Percentiles rank a stretch among this genome's conserved stretches.
Conservation (phyloP, 257 asterid species). For the Forsythia viridissima region DNA sequence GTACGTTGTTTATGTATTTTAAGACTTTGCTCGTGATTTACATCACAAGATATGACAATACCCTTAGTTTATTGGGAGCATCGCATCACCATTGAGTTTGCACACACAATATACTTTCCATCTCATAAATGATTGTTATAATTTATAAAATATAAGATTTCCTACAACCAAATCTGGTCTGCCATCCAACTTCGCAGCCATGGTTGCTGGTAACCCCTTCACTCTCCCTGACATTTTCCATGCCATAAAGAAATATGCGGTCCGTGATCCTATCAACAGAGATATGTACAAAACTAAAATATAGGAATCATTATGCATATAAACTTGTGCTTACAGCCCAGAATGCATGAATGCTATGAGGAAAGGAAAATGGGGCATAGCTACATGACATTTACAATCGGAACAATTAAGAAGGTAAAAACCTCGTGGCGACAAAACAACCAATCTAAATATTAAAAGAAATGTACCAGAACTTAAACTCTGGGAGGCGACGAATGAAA, state of each 20-base stretch:
- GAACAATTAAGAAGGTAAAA: neutral
- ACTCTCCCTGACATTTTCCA: neutral
- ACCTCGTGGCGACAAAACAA: neutral
- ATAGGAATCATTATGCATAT: neutral
- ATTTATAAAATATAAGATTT: neutral
- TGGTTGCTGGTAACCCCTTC: neutral
- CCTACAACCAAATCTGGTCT: neutral
- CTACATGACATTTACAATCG: neutral
- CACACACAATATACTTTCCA: neutral
- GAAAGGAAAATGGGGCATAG: neutral
- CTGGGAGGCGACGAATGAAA: slow-evolving; percentile 10
- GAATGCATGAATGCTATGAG: neutral
- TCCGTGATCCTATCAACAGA: neutral
- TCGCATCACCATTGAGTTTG: neutral
- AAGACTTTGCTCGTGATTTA: neutral
- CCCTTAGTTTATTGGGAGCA: neutral
- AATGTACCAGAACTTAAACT: slow-evolving; percentile 18
- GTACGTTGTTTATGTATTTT: neutral
- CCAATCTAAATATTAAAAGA: neutral
- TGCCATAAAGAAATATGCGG: neutral
- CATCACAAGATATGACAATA: neutral
- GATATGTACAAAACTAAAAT: neutral
- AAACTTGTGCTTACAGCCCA: neutral
- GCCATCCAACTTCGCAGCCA: neutral
- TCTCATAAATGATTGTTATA: neutral